Conservation (phyloP, 2,329 filamentous ascomycete genomes). For the Aureobasidium uvarum region DNA sequence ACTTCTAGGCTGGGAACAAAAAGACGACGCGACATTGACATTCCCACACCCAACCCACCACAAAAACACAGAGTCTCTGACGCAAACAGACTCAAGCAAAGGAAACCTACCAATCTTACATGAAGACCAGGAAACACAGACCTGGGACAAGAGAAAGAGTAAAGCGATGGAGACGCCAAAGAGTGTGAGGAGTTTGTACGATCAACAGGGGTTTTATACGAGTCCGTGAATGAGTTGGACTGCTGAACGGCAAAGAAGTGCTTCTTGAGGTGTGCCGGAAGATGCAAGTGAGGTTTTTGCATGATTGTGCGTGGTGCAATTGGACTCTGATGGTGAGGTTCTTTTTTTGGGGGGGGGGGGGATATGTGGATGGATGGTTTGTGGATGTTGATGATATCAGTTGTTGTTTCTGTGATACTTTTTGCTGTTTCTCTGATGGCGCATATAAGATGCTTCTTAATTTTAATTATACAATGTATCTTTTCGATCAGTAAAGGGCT, state of each 20-base stretch:
- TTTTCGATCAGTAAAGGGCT: not conserved
- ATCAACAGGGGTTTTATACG: slow-evolving; percentile 7
- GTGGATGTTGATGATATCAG: not conserved
- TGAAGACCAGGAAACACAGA: not conserved
- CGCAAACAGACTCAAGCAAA: not conserved
- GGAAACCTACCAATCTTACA: not conserved
- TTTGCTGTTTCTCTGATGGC: not conserved
- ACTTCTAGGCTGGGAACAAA: not conserved
- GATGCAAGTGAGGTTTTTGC: slow-evolving; percentile 5
- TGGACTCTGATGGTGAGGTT: not conserved
- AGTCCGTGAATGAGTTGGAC: not conserved
- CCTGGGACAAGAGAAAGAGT: slow-evolving; percentile 6
- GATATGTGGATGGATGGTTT: not conserved
- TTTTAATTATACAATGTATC: not conserved
- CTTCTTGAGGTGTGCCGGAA: not conserved
- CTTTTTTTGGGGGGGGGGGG: too few species aligned
- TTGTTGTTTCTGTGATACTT: not conserved
- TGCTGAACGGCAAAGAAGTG: too few species aligned
- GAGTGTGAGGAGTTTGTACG: slow-evolving; percentile 4
- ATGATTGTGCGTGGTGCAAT: slow-evolving; percentile 1
- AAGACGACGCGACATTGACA: not conserved
- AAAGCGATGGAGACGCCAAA: slow-evolving; percentile 14
- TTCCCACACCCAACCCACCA: too few species aligned
- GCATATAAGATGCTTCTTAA: not conserved
- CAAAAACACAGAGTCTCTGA: too few species aligned